These are phyloP conservation scores for Diaporthe aspalathi DNA, from an alignment of 2,329 filamentous ascomycete genomes.

Conservation along the genomic window DNA sequence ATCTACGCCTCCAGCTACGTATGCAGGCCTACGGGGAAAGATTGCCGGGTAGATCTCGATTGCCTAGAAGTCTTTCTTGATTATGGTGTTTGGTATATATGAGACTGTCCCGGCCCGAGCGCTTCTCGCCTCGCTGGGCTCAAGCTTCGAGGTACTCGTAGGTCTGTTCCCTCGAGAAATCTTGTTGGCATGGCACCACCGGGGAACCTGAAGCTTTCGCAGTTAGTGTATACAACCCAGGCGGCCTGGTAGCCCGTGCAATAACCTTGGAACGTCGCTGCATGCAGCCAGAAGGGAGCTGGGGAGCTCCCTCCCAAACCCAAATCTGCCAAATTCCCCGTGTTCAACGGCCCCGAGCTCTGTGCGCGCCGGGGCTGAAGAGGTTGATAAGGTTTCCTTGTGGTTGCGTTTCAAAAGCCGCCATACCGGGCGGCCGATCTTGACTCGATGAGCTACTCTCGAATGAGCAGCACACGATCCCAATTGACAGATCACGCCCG, in stretches of 20 bases:
- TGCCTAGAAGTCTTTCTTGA: constrained; percentile 19
- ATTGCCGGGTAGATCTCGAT: background rate
- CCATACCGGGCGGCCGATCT: constrained; percentile 16
- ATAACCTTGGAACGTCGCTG: constrained; percentile 12
- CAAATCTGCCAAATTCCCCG: background rate
- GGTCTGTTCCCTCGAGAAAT: constrained; percentile 14
- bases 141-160: constrained; percentile 4
- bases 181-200: constrained; percentile 25
- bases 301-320: constrained; percentile 15
- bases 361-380: constrained; percentile 23
- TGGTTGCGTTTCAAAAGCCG: constrained; percentile 27
- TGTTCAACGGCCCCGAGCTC: constrained; percentile 24
- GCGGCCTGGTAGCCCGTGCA: constrained; percentile 6
- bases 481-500: background rate
- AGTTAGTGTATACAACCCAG: constrained; percentile 3
- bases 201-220: constrained; percentile 26
- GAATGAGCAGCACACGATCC: constrained; percentile 11
- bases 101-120: constrained; percentile 18
- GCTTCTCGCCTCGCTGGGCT: background rate
- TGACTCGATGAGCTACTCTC: constrained; percentile 30
- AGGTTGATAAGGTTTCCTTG: constrained; percentile 15
- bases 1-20: background rate
- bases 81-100: constrained; percentile 8
- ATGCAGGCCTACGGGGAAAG: background rate
- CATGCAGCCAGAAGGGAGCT: constrained; percentile 8